Evolutionary conservation across 805 yeast species (phyloP).

Genomic region (Yamadazyma endophytica): DNA sequence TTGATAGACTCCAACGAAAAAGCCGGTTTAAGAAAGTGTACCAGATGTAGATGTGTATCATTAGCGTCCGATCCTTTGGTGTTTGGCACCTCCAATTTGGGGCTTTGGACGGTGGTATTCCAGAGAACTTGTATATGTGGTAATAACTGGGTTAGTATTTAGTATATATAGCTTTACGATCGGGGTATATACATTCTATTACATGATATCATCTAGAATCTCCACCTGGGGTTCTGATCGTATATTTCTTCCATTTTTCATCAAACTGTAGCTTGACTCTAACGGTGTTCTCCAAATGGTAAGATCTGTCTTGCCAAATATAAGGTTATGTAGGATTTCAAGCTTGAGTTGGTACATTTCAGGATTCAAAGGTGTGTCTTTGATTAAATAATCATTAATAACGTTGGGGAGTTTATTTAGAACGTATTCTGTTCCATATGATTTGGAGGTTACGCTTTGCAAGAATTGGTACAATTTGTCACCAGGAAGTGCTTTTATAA

Average conservation of each 20-base stretch:
- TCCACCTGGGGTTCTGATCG: constrained; percentile 18
- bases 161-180: not conserved
- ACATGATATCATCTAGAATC: constrained; percentile 16
- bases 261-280: constrained; percentile 12
- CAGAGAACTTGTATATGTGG: constrained; percentile 79
- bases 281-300: constrained; percentile 20
- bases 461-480: constrained; percentile 21
- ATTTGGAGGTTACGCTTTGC: constrained; percentile 14
- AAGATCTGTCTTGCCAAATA: constrained; percentile 13
- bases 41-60: constrained; percentile 41
- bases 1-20: constrained; percentile 16
- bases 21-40: constrained; percentile 29
- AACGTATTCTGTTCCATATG: constrained; percentile 16
- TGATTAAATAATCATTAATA: constrained; percentile 17
- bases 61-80: constrained; percentile 35
- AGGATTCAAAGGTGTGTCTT: constrained; percentile 13
- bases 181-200: not conserved
- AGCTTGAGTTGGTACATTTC: constrained; percentile 23
- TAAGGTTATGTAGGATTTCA: constrained; percentile 19
- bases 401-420: constrained; percentile 21
- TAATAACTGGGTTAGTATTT: constrained; percentile 61
- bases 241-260: constrained; percentile 21
- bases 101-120: constrained; percentile 58
- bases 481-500: constrained; percentile 5
- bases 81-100: constrained; percentile 28